Evolutionary conservation across 306 rosid genomes (phyloP).

Genomic region (Lagenaria siceraria): DNA sequence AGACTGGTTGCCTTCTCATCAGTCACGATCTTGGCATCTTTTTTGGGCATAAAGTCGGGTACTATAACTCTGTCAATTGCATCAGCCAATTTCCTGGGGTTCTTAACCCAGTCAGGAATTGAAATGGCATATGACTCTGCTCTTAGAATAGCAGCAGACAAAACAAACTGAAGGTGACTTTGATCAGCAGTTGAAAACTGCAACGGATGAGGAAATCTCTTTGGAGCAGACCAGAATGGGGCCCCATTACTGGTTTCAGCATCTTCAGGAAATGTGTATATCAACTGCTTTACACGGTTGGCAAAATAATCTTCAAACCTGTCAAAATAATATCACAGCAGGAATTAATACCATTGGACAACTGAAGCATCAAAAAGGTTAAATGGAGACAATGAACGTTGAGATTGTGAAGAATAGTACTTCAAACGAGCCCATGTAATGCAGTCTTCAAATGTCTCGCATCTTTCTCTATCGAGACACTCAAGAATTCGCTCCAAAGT

Average conservation of each 20-base stretch:
- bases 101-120: conserved; percentile 75
- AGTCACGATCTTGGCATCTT: conserved; percentile 72
- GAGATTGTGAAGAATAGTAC: conserved; percentile 27
- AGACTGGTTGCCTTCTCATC: conserved; percentile 85
- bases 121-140: conserved; percentile 92
- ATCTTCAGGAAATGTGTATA: conserved; percentile 89
- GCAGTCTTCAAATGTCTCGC: conserved; percentile 74
- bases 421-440: conserved; percentile 80
- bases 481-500: conserved; percentile 86
- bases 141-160: conserved; percentile 69
- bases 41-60: conserved; percentile 78
- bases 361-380: background rate
- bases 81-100: conserved; percentile 56
- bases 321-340: conserved; percentile 12
- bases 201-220: conserved; percentile 79
- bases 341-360: background rate
- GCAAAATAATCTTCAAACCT: conserved; percentile 96
- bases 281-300: conserved; percentile 80
- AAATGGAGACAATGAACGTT: background rate
- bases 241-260: conserved; percentile 89
- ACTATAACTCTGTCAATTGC: conserved; percentile 59
- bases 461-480: conserved; percentile 81
- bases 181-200: conserved; percentile 65
- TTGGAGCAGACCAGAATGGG: conserved; percentile 98
- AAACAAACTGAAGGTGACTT: conserved; percentile 60